Evolutionary conservation across 768 basidiomycete genomes (phyloP).

Genomic region (Mrakia frigida): DNA sequence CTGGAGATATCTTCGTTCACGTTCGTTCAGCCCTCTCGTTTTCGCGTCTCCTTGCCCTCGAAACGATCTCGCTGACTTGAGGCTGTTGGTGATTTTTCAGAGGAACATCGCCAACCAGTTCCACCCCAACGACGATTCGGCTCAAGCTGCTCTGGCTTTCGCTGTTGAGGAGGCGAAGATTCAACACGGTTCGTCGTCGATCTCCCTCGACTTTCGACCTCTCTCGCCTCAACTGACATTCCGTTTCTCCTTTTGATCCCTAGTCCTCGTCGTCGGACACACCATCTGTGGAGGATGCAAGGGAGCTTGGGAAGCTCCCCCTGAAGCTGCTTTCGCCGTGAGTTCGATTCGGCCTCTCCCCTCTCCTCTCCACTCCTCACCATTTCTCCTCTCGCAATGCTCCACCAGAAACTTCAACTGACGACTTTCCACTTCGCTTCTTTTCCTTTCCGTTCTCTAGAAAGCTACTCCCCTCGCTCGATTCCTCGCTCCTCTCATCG

Average conservation of each 20-base stretch:
- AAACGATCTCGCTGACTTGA: too few species aligned
- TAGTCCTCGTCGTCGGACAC: constrained; percentile 34
- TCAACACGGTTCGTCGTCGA: constrained; percentile 27
- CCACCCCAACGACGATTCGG: constrained; percentile 32
- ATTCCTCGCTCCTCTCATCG: constrained; percentile 33
- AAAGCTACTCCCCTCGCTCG: constrained; percentile 25
- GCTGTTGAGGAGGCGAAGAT: constrained; percentile 27
- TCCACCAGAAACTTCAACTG: not conserved
- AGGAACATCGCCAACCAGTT: constrained; percentile 34
- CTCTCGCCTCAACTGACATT: not conserved
- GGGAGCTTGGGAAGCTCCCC: constrained; percentile 26
- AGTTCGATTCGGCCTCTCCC: not conserved
- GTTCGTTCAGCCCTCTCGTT: constrained; percentile 2
- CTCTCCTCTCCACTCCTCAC: not conserved
- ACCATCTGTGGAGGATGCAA: constrained; percentile 34
- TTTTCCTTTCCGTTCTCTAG: not conserved
- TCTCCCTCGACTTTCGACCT: not conserved
- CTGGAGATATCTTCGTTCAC: constrained; percentile 34
- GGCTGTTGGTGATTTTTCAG: not conserved
- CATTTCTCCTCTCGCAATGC: not conserved
- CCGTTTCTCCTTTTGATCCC: not conserved
- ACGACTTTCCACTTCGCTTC: too few species aligned
- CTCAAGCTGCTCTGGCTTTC: constrained; percentile 27
- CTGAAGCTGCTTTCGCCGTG: constrained; percentile 14
- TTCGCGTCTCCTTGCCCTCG: not conserved